phyloP scores from a whole-genome alignment of 129 eudicot species.

The Daucus carota region DNA sequence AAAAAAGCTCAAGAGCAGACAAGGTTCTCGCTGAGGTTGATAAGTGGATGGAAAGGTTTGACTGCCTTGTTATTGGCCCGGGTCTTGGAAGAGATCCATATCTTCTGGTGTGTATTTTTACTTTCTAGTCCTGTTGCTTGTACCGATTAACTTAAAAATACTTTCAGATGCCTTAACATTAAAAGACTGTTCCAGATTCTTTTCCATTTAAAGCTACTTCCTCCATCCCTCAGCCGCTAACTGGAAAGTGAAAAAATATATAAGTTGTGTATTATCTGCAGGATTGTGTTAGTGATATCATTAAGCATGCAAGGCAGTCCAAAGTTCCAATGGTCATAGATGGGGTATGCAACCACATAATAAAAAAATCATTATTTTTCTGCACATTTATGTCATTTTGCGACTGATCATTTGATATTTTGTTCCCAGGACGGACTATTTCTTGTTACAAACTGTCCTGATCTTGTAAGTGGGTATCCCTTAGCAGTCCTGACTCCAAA shows the following conservation, averaged over 20 bases:
- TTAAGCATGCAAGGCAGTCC: conserved; percentile 77
- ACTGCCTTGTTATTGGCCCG: conserved; percentile 93
- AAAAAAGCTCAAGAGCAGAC: conserved; percentile 39
- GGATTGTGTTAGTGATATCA: conserved; percentile 83
- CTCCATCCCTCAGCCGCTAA: neutral
- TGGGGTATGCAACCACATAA: conserved; percentile 54
- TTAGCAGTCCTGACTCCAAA: conserved; percentile 91
- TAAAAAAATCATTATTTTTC: neutral
- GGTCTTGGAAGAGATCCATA: conserved; percentile 97
- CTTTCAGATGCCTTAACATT: neutral
- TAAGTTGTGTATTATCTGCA: conserved; percentile 21
- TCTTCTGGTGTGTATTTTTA: conserved; percentile 56
- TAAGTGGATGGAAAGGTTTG: conserved; percentile 97
- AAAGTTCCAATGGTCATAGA: conserved; percentile 94
- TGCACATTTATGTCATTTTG: neutral
- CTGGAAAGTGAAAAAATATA: conserved; percentile 5
- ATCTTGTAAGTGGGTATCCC: conserved; percentile 71
- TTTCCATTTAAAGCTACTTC: neutral
- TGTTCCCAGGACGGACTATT: conserved; percentile 80
- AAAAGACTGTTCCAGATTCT: neutral
- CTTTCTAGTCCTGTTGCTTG: neutral
- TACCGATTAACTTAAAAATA: neutral
- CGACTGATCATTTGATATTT: conserved; percentile 9
- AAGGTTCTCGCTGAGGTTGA: conserved; percentile 65
- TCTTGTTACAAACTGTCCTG: conserved; percentile 76